phyloP scores from a whole-genome alignment of 495 filamentous ascomycete species.

The Podospora comata region DNA sequence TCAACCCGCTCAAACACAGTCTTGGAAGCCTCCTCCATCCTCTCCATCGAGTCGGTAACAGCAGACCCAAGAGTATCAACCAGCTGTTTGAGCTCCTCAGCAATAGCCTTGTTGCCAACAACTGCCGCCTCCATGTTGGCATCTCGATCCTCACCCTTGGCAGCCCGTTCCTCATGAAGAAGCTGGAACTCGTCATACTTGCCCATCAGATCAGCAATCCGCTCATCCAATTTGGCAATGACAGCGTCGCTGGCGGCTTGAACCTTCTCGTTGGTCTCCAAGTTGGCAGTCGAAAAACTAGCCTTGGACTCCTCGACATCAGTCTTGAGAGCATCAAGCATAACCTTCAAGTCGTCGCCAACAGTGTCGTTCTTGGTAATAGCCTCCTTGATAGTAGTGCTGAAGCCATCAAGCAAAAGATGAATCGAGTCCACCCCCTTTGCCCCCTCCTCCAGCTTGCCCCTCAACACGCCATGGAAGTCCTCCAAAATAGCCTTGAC shows the following conservation, averaged over 20 bases:
- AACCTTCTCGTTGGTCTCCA: slow-evolving; percentile 74
- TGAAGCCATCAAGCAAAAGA: slow-evolving; percentile 60
- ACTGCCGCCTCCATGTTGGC: slow-evolving; percentile 64
- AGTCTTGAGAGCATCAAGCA: slow-evolving; percentile 71
- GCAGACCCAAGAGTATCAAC: slow-evolving; percentile 81
- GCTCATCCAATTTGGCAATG: slow-evolving; percentile 72
- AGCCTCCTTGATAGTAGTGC: slow-evolving; percentile 56
- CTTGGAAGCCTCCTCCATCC: slow-evolving; percentile 78
- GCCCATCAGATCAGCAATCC: slow-evolving; percentile 68
- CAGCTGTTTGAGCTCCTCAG: slow-evolving; percentile 79
- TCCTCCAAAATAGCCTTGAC: slow-evolving; percentile 52
- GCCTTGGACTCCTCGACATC: slow-evolving; percentile 78
- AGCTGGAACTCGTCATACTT: slow-evolving; percentile 81
- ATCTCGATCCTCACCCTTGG: slow-evolving; percentile 63
- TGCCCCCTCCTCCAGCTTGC: slow-evolving; percentile 51
- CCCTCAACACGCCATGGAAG: slow-evolving; percentile 45
- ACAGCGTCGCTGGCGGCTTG: slow-evolving; percentile 67
- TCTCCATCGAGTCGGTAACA: slow-evolving; percentile 78
- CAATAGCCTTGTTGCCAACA: slow-evolving; percentile 67
- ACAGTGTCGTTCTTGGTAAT: slow-evolving; percentile 54
- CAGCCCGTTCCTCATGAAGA: slow-evolving; percentile 64
- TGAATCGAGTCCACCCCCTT: slow-evolving; percentile 49
- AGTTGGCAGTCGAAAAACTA: slow-evolving; percentile 63
- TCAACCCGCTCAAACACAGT: slow-evolving; percentile 77
- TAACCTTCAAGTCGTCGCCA: slow-evolving; percentile 66